Evolutionary conservation across 1,284 basidiomycete species (phyloP).

Genomic region (Exobasidium rhododendri): DNA sequence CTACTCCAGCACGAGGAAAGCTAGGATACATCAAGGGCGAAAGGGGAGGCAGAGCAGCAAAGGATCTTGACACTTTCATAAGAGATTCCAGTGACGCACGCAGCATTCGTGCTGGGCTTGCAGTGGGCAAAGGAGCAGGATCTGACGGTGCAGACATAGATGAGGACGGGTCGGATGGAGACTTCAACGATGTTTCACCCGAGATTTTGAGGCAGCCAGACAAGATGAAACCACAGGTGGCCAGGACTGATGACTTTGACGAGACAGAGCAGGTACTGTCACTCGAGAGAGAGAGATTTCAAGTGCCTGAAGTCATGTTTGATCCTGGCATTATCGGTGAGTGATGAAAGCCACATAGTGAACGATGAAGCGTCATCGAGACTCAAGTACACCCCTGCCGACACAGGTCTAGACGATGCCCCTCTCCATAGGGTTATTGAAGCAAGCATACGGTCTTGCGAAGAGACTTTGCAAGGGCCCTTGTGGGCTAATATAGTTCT

Average conservation of each 20-base stretch:
- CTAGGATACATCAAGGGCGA: neutral
- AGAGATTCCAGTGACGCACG: slow-evolving; percentile 5
- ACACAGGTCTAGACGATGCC: slow-evolving; percentile 71
- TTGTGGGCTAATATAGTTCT: slow-evolving; percentile 91
- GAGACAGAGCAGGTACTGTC: slow-evolving; percentile 72
- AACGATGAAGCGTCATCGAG: slow-evolving; percentile 5
- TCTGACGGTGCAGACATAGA: neutral
- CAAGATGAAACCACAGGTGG: neutral
- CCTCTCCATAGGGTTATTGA: slow-evolving; percentile 75
- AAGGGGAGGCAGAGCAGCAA: slow-evolving; percentile 1
- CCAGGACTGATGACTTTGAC: slow-evolving; percentile 16
- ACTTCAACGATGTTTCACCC: slow-evolving; percentile 13
- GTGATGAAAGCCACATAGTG: slow-evolving; percentile 56
- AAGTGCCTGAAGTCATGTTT: slow-evolving; percentile 83
- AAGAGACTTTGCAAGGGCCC: slow-evolving; percentile 73
- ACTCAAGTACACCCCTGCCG: neutral
- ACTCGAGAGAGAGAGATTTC: slow-evolving; percentile 85
- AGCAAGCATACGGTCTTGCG: slow-evolving; percentile 63
- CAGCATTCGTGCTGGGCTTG: neutral
- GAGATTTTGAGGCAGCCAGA: neutral
- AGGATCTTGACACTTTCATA: slow-evolving; percentile 9
- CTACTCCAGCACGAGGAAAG: neutral
- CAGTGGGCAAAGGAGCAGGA: neutral
- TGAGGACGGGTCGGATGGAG: slow-evolving; percentile 25
- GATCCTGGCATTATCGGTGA: slow-evolving; percentile 73